Percentiles rank a stretch among this genome's conserved stretches.
These are phyloP conservation scores for Cydonia oblonga DNA, from an alignment of 331 rosid species.

Conservation along the genomic window DNA sequence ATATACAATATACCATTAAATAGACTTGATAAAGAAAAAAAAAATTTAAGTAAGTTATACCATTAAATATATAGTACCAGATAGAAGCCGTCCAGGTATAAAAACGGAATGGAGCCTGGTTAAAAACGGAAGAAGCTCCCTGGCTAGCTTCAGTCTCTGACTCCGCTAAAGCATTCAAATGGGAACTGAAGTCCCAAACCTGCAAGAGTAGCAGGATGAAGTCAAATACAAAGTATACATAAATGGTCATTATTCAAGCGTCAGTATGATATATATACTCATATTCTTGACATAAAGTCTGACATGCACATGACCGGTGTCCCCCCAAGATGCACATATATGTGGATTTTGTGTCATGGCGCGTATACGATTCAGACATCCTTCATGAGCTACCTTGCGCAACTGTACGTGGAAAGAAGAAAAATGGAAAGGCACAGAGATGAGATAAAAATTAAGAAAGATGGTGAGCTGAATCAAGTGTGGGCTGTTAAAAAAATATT, in stretches of 20 bases:
- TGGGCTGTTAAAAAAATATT: slow-evolving; percentile 6
- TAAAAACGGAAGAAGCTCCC: slow-evolving; percentile 58
- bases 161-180: slow-evolving; percentile 66
- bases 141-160: slow-evolving; percentile 55
- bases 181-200: slow-evolving; percentile 89
- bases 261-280: not conserved
- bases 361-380: slow-evolving; percentile 77
- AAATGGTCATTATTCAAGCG: not conserved
- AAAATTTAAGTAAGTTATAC: too few relatives aligned
- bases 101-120: slow-evolving; percentile 64
- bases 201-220: slow-evolving; percentile 13
- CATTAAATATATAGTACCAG: too few relatives aligned
- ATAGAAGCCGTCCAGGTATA: slow-evolving; percentile 65
- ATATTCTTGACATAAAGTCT: slow-evolving; percentile 4
- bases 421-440: not conserved
- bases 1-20: slow-evolving; percentile 4
- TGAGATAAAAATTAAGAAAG: slow-evolving; percentile 1
- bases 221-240: not conserved
- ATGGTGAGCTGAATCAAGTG: not conserved
- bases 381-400: slow-evolving; percentile 73
- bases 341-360: slow-evolving; percentile 86
- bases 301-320: slow-evolving; percentile 75
- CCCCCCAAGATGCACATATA: slow-evolving; percentile 91
- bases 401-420: slow-evolving; percentile 39
- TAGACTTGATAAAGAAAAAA: not conserved